phyloP scores from a whole-genome alignment of 2,329 filamentous ascomycete genomes.

The Xylaria sp. region DNA sequence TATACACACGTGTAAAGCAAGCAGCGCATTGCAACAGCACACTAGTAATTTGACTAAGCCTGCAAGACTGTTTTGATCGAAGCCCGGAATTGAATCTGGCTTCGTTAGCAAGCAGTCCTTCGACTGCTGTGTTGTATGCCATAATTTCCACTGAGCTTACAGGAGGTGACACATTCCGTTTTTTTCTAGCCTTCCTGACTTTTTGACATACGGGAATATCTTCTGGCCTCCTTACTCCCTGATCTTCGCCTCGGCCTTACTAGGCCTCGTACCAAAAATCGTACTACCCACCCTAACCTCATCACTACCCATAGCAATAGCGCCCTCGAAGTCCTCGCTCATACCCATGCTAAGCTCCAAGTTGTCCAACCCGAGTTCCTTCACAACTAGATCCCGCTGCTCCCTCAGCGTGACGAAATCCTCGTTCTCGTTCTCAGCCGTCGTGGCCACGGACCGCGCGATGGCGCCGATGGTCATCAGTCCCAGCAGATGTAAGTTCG shows the following conservation, averaged over 20 bases:
- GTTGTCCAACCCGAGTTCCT: conserved; percentile 64
- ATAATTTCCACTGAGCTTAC: neutral
- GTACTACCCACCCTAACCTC: conserved; percentile 94
- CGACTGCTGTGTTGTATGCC: neutral
- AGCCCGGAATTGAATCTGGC: neutral
- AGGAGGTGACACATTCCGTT: too few species aligned
- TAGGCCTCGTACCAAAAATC: conserved; percentile 87
- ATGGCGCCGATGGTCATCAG: conserved; percentile 99
- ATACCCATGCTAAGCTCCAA: conserved; percentile 98
- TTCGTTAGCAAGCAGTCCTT: neutral
- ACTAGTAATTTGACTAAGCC: conserved; percentile 13
- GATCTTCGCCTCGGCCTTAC: conserved; percentile 81
- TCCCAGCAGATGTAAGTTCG: conserved; percentile 78
- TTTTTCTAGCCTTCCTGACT: too few species aligned
- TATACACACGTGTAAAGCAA: conserved; percentile 7
- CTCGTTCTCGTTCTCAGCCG: conserved; percentile 84
- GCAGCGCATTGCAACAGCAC: neutral
- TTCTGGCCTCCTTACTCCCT: conserved; percentile 40
- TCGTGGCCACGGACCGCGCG: conserved; percentile 79
- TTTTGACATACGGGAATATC: neutral
- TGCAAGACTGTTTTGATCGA: neutral
- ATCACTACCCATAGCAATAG: conserved; percentile 81
- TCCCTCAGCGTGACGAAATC: conserved; percentile 79
- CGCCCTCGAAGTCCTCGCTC: conserved; percentile 95
- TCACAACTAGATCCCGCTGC: conserved; percentile 75